Conservation (phyloP, 805 yeast species). For the Candida koratica region DNA sequence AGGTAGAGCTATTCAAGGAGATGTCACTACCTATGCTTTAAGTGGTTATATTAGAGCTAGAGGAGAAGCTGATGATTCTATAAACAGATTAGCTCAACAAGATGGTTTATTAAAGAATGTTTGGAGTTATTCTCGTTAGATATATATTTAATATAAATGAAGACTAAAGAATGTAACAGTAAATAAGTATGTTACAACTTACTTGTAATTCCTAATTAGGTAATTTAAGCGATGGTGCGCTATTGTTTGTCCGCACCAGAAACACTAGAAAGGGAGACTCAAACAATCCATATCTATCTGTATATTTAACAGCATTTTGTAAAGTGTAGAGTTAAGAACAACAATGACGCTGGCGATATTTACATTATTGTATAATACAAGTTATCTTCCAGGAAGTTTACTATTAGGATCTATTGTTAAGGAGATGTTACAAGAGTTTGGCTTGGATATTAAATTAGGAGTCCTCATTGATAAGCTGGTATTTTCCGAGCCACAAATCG, state of each 20-base stretch:
- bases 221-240: too few species aligned
- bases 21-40: slow-evolving; percentile 91
- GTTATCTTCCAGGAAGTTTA: slow-evolving; percentile 56
- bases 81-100: slow-evolving; percentile 98
- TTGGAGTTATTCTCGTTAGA: slow-evolving; percentile 89
- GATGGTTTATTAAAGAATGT: slow-evolving; percentile 97
- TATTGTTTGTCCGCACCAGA: too few species aligned
- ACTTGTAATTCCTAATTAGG: too few species aligned
- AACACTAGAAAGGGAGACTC: too few species aligned
- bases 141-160: slow-evolving; percentile 27
- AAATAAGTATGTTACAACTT: too few species aligned
- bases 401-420: slow-evolving; percentile 41
- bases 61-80: slow-evolving; percentile 99
- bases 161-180: too few species aligned
- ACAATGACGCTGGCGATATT: slow-evolving; percentile 37
- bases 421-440: slow-evolving; percentile 15
- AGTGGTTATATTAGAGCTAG: slow-evolving; percentile 96
- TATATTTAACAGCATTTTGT: too few species aligned
- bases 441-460: slow-evolving; percentile 20
- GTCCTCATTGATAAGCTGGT: slow-evolving; percentile 29
- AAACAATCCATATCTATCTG: too few species aligned
- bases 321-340: too few species aligned
- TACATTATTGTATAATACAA: slow-evolving; percentile 47
- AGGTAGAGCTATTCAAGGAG: slow-evolving; percentile 91
- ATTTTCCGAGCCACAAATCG: slow-evolving; percentile 26